Base-by-base conservation (phyloP, 1,284 basidiomycete genomes). In the Sphagnurus paluster region DNA sequence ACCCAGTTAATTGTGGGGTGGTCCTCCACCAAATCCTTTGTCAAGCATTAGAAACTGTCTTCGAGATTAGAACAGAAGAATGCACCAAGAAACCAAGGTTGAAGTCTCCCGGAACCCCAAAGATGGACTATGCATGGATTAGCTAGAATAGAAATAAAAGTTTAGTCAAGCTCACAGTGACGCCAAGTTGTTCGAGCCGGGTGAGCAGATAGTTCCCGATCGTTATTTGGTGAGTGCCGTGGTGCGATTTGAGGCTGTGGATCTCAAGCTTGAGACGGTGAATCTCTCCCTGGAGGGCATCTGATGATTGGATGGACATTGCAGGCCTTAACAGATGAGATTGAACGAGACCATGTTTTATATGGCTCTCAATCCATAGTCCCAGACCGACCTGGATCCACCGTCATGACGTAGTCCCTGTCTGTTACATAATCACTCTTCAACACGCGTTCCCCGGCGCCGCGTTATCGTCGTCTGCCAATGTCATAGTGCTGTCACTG, bases 81-180 rank as follows among this genome's bases (percentile, higher is more conserved):
- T 74, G 54, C 56, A 85, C 84, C 62, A 87, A 60, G 63, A 87
- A 84, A 50, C 82, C 88, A 37, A 97, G 80, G 66, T 96, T 97
- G 66, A 93, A 98, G 68, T 96, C 94, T 32, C 94, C 93, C 4
- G 93, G 93, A 0, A 95, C 81, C 26, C 93, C 93, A 54, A 95
- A 95, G 70, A 95, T 79, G 39, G 75, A 74, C 79, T 86, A 19
- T 21, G 19, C 10, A 28, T 44, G 6, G 40, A 30, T 43, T 7
- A 52, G 30, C 21, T 11, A 33, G 14, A 11, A 24, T 8, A 21
- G 20, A 21, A 9, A 19, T 3, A 24, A 11, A 36, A 9, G 16
- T 33, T 40, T 39, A 54, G 49, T n/a, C n/a, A 52, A n/a, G 62
- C 79, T 42, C 66, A 84, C 84, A 51, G 72, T 78, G 45, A 87